Conservation (phyloP, 805 yeast species). For the Ogataea corticis region DNA sequence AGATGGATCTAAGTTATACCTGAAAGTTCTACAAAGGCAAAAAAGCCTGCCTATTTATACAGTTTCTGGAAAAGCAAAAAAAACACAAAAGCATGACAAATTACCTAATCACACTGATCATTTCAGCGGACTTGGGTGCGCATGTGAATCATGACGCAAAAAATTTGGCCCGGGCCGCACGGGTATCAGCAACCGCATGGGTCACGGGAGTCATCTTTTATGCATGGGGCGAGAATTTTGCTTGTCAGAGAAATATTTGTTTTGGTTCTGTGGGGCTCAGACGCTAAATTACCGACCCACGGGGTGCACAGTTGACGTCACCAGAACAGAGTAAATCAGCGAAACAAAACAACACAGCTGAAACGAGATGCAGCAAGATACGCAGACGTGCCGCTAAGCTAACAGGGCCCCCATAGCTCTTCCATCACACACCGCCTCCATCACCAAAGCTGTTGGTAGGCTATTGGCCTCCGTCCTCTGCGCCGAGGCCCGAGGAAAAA, state of each 20-base stretch:
- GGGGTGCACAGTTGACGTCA: neutral
- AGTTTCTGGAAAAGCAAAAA: neutral
- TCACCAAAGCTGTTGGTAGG: too few relatives aligned
- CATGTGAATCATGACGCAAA: neutral
- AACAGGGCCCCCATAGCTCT: too few relatives aligned
- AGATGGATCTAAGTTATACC: too few relatives aligned
- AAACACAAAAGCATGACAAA: slow-evolving; percentile 1
- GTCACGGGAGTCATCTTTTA: slow-evolving; percentile 2
- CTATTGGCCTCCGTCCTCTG: too few relatives aligned
- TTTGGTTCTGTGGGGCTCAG: neutral
- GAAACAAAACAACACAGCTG: neutral
- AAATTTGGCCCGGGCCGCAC: neutral
- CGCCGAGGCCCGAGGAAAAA: too few relatives aligned
- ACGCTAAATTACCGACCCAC: neutral
- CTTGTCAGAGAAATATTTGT: neutral
- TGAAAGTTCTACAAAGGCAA: too few relatives aligned
- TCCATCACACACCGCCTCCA: too few relatives aligned
- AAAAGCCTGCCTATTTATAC: slow-evolving; percentile 1
- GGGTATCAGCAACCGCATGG: neutral
- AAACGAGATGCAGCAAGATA: too few relatives aligned
- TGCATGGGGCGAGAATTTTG: slow-evolving; percentile 1
- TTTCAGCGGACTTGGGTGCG: neutral
- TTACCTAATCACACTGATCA: neutral
- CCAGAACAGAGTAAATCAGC: neutral
- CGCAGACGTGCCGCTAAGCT: too few relatives aligned